phyloP scores from a whole-genome alignment of 2,329 filamentous ascomycete species.

The Fusarium zealandicum region DNA sequence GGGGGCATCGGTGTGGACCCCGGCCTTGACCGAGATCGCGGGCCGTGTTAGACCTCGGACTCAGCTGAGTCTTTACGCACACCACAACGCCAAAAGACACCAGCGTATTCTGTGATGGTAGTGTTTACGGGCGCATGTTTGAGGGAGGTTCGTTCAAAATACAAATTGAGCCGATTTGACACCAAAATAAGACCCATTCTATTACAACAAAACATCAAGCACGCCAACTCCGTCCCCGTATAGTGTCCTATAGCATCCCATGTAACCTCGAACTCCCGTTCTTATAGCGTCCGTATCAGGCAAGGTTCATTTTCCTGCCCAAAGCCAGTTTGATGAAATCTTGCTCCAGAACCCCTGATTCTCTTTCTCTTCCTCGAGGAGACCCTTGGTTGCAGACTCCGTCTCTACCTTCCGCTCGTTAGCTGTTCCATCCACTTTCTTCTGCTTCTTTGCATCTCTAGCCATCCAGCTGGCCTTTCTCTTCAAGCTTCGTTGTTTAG shows the following conservation, averaged over 20 bases:
- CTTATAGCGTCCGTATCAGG: no score
- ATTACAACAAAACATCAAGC: background rate
- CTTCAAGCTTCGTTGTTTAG: conserved; percentile 13
- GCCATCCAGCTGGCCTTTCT: conserved; percentile 14
- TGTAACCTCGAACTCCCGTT: no score
- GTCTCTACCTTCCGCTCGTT: background rate
- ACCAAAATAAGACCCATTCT: no score
- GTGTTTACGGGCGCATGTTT: no score
- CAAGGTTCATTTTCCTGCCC: background rate
- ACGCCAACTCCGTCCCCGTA: background rate
- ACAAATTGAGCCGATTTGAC: no score
- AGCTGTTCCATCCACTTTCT: background rate
- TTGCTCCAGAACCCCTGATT: background rate
- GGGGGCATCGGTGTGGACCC: background rate
- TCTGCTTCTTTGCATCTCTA: conserved; percentile 7
- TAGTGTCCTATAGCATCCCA: no score
- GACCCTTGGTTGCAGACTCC: background rate
- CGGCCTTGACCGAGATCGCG: conserved; percentile 9
- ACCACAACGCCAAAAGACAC: no score
- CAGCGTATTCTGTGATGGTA: no score
- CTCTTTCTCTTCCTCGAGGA: background rate
- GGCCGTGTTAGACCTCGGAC: background rate
- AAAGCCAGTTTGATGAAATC: background rate
- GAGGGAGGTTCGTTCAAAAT: no score
- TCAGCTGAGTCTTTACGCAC: no score